phyloP scores from a whole-genome alignment of 1,284 basidiomycete genomes.

The Moesziomyces sp. region DNA sequence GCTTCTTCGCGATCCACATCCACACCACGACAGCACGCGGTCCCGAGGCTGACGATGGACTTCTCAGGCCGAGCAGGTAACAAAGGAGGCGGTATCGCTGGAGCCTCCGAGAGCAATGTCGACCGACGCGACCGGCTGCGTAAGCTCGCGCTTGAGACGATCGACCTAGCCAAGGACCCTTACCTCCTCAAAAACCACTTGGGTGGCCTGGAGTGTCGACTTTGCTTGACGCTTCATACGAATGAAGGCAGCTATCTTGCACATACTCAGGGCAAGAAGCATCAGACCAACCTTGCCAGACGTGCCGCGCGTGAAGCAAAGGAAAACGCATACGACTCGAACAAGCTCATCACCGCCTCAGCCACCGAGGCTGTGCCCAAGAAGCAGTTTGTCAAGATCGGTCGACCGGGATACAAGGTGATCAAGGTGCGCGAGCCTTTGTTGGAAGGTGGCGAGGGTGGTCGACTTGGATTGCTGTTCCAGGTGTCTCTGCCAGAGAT shows the following conservation, averaged over 20 bases:
- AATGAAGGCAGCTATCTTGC: constrained; percentile 99
- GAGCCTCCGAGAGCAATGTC: constrained; percentile 91
- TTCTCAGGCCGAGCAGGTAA: constrained; percentile 67
- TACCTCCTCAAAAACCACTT: constrained; percentile 99
- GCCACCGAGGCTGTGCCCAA: constrained; percentile 43
- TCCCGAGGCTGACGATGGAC: constrained; percentile 41
- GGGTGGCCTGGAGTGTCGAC: constrained; percentile 94
- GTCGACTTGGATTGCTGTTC: constrained; percentile 87
- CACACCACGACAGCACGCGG: not conserved
- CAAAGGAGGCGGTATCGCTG: constrained; percentile 71
- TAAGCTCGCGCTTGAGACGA: constrained; percentile 77
- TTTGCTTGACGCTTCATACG: constrained; percentile 96
- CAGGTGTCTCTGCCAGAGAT: constrained; percentile 92
- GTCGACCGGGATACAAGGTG: constrained; percentile 90
- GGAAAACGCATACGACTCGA: constrained; percentile 70
- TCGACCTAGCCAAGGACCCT: constrained; percentile 76
- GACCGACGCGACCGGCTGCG: constrained; percentile 93
- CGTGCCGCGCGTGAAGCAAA: constrained; percentile 95
- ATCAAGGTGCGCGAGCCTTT: constrained; percentile 81
- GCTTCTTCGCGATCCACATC: not conserved
- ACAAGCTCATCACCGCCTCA: constrained; percentile 73
- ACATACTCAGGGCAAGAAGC: constrained; percentile 99
- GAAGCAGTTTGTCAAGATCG: constrained; percentile 88
- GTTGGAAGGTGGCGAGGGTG: constrained; percentile 45
- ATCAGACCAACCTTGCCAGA: constrained; percentile 96